phyloP scores from a whole-genome alignment of 2,329 filamentous ascomycete species.

The Claviceps pusilla region DNA sequence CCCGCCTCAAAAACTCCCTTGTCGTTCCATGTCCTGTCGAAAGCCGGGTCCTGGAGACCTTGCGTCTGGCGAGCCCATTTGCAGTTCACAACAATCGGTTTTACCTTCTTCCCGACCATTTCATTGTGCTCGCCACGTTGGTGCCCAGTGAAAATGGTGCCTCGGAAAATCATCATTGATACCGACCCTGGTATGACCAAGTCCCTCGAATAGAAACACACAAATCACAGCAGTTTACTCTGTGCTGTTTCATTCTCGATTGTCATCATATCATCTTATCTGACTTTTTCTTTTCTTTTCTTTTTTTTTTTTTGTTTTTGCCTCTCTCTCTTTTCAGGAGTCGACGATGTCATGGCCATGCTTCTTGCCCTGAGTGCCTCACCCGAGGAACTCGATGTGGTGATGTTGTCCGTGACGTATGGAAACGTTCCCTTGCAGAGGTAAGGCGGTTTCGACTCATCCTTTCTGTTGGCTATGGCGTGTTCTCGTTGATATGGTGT shows the following conservation, averaged over 20 bases:
- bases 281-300: neutral
- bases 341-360: conserved; percentile 83
- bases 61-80: neutral
- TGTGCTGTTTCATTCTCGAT: neutral
- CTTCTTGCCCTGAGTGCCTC: conserved; percentile 71
- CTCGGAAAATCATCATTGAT: conserved; percentile 79
- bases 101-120: neutral
- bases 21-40: too few species aligned
- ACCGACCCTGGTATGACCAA: conserved; percentile 63
- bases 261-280: neutral
- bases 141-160: conserved; percentile 35
- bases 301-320: neutral
- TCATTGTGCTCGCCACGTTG: neutral
- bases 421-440: conserved; percentile 82
- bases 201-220: conserved; percentile 5
- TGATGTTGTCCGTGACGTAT: conserved; percentile 79
- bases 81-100: neutral
- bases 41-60: neutral
- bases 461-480: neutral
- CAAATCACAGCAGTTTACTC: neutral
- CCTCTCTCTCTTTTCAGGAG: conserved; percentile 31
- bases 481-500: neutral
- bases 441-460: conserved; percentile 25
- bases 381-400: conserved; percentile 70
- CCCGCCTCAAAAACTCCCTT: neutral